Base-by-base conservation (phyloP, 2,329 filamentous ascomycete genomes). In the Cadophora sp. region DNA sequence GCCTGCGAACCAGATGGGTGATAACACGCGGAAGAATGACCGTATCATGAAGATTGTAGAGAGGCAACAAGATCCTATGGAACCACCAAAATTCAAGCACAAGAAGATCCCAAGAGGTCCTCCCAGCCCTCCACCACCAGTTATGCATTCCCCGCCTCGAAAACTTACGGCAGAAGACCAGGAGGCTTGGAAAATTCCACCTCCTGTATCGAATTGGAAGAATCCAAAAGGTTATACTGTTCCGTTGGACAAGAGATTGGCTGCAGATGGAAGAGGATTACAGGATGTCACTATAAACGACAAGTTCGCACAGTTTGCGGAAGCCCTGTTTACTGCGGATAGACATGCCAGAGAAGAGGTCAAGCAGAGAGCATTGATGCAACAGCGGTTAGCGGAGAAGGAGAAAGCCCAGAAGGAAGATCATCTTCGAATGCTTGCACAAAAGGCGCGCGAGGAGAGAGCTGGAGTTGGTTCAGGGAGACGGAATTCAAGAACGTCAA, bases 21-120 rank as follows among this genome's bases (percentile, higher is more conserved):
- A 94, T 78, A 87, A 83, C 27, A 89, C 87, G 47, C 91, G 90
- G 79, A 97, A 97, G 81, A 93, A 94, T 75, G 94, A 98, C 75
- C 90, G 96, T 16, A 97, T 99, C 72, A 96, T 99, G 88, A 98
- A 98, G 83, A 98, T 99, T 80, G 93, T 97, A 45, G 93, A 97
- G 79, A 86, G 93, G 65, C 95, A 98, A 79, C 86, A 91, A 73
- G 96, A 99, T 80, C 96, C 96, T 0, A 92, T 97, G 91, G 95
- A 97, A 77, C 96, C 96, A 1, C 95, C 96, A 1, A 98, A 97
- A 76, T 97, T 98, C 83, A 98, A 98, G 81, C 93, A 97, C 82
- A 98, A 98, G 84, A 97, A 97, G 82, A 97, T 99, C 66, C 95
- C 95, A 11, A 88, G 93, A 73, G 94, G 95, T 43, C 94, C 96